Evolutionary conservation across 2,329 filamentous ascomycete genomes (phyloP).

Genomic region (Phaeosphaeria sp.): DNA sequence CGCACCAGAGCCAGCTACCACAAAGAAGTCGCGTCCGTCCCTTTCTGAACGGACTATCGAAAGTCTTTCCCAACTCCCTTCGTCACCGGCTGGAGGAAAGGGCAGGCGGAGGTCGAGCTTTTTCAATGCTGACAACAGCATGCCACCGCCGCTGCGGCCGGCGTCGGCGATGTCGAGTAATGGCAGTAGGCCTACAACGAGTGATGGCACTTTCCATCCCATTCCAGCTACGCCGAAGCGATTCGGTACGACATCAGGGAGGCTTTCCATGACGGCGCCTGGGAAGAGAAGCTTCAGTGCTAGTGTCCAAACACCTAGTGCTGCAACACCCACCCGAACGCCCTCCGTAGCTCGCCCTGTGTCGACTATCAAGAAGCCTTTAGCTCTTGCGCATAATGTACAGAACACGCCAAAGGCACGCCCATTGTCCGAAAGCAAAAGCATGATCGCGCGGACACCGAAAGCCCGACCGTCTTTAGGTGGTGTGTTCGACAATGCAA

Average conservation of each 20-base stretch:
- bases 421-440: slow-evolving; percentile 45
- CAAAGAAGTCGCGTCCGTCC: slow-evolving; percentile 60
- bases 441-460: slow-evolving; percentile 43
- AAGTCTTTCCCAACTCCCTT: slow-evolving; percentile 78
- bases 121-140: slow-evolving; percentile 69
- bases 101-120: slow-evolving; percentile 73
- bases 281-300: slow-evolving; percentile 48
- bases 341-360: slow-evolving; percentile 43
- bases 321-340: slow-evolving; percentile 39
- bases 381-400: slow-evolving; percentile 33
- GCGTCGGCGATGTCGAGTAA: slow-evolving; percentile 64
- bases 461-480: slow-evolving; percentile 40
- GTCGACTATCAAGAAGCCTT: slow-evolving; percentile 38
- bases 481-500: slow-evolving; percentile 44
- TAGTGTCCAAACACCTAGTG: slow-evolving; percentile 23
- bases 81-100: slow-evolving; percentile 70
- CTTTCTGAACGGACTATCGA: slow-evolving; percentile 86
- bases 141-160: slow-evolving; percentile 68
- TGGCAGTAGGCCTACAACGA: slow-evolving; percentile 57
- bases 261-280: slow-evolving; percentile 44
- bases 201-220: slow-evolving; percentile 46
- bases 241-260: slow-evolving; percentile 16
- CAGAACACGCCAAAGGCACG: slow-evolving; percentile 38
- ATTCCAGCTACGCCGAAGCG: slow-evolving; percentile 40
- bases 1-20: slow-evolving; percentile 20